A percentile compares a stretch with the other conserved stretches of the same genome.
phyloP scores from a whole-genome alignment of 768 basidiomycete species.

The Crucibulum laeve region DNA sequence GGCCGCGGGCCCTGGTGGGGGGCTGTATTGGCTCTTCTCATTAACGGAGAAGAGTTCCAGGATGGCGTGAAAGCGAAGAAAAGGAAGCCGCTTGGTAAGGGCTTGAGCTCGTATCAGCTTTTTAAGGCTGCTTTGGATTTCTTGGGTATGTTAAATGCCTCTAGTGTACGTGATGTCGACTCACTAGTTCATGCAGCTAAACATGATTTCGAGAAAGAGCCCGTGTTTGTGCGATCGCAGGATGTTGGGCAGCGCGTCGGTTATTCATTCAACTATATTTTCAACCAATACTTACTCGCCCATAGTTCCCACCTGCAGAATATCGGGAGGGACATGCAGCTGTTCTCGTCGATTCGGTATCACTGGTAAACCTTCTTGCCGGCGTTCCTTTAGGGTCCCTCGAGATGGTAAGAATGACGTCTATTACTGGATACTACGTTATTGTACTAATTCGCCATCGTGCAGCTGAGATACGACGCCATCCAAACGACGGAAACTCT shows the following conservation, averaged over 20 bases:
- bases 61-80: conserved; percentile 25
- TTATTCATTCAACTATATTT: neutral
- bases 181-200: conserved; percentile 42
- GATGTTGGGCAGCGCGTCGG: conserved; percentile 55
- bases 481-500: conserved; percentile 63
- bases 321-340: conserved; percentile 47
- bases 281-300: neutral
- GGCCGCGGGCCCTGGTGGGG: conserved; percentile 67
- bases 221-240: conserved; percentile 54
- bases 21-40: conserved; percentile 52
- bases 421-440: neutral
- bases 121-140: conserved; percentile 84
- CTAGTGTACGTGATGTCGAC: neutral
- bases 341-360: conserved; percentile 76
- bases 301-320: conserved; percentile 54
- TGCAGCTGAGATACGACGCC: conserved; percentile 75
- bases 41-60: conserved; percentile 62
- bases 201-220: conserved; percentile 56
- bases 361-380: conserved; percentile 72
- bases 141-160: conserved; percentile 48
- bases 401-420: conserved; percentile 54
- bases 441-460: neutral
- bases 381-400: conserved; percentile 76
- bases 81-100: conserved; percentile 65
- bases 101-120: conserved; percentile 87